These are phyloP conservation scores for Exophiala viscosa DNA, from an alignment of 2,329 filamentous ascomycete species.

Conservation along the genomic window DNA sequence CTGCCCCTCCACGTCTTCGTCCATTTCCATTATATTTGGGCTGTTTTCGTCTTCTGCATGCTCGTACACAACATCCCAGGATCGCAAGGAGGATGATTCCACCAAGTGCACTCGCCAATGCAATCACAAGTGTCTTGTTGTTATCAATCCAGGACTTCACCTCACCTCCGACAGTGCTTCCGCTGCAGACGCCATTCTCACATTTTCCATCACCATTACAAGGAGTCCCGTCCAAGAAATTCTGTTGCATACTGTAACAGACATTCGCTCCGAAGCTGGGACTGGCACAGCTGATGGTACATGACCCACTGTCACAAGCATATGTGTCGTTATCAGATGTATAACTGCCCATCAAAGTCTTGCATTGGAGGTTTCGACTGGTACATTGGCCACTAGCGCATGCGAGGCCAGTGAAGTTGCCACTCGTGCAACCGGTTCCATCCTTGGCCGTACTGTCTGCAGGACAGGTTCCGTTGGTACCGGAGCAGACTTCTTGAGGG, in stretches of 20 bases:
- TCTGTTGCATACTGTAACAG: constrained; percentile 77
- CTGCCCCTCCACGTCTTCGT: background rate
- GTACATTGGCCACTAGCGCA: constrained; percentile 96
- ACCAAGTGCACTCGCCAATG: constrained; percentile 68
- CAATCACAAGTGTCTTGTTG: constrained; percentile 80
- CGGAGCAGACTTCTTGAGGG: constrained; percentile 76
- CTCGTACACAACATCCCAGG: constrained; percentile 61
- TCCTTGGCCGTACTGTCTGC: constrained; percentile 65
- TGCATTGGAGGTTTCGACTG: constrained; percentile 83
- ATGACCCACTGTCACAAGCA: constrained; percentile 71
- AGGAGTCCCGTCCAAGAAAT: constrained; percentile 86
- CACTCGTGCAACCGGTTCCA: constrained; percentile 61
- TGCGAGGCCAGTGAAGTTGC: constrained; percentile 55
- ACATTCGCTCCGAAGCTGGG: constrained; percentile 62
- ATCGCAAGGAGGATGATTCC: constrained; percentile 67
- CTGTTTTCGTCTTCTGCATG: constrained; percentile 43
- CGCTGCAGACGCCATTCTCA: constrained; percentile 71
- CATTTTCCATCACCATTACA: constrained; percentile 80
- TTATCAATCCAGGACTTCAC: constrained; percentile 71
- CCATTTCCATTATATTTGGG: constrained; percentile 5
- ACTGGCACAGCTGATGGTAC: constrained; percentile 71
- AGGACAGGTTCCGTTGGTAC: constrained; percentile 69
- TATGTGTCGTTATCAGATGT: constrained; percentile 72
- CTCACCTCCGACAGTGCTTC: constrained; percentile 65
- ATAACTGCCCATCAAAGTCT: constrained; percentile 72